Base-by-base conservation (phyloP, 2,329 filamentous ascomycete genomes). In the Claviceps sp. region DNA sequence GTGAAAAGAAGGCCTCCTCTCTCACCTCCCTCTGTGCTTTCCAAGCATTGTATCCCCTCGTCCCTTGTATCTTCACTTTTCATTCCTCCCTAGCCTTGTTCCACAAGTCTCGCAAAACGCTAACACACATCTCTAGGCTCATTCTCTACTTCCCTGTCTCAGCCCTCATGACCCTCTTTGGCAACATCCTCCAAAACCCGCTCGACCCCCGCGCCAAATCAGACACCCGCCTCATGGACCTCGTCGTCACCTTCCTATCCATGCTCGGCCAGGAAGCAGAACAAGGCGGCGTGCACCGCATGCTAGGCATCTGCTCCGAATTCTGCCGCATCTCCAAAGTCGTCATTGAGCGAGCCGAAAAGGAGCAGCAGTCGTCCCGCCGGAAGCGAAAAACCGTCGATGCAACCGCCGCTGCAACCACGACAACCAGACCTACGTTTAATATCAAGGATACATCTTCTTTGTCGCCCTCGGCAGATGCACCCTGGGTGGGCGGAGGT, bases 141-240 rank as follows among this genome's bases (percentile, higher is more conserved):
- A 88, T 96, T 58, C 73, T 97, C 11, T 98, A 98, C 68, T 98
- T 95, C 69, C 93, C 93, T 0, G 90, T 98, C 8, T 95, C 93
- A 0, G 87, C 93, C 1, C 78, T 97, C 4, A 89, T 98, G 45
- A 97, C 93, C 0, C 73, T 98, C 2, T 98, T 98, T 62, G 90
- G 91, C 54, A 96, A 97, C 62, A 94, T 97, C 47, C 70, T 98
- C 1, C 93, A 98, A 65, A 97, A 97, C 60, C 93, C 93, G 0
- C 81, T 91, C 54, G 93, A 98, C 62, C 82, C 86, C 1, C 80
- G 89, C 46, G 91, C 91, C 43, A 83, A 89, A 51, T 89, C 89
- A 1, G 93, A 98, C 65, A 82, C 93, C 16, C 85, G 87, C 58
- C 71, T 97, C 19, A 96, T 98, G 89, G 89, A 84, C 59, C 76